Conservation (phyloP, 805 yeast genomes). For the Yamadazyma tumulicola region DNA sequence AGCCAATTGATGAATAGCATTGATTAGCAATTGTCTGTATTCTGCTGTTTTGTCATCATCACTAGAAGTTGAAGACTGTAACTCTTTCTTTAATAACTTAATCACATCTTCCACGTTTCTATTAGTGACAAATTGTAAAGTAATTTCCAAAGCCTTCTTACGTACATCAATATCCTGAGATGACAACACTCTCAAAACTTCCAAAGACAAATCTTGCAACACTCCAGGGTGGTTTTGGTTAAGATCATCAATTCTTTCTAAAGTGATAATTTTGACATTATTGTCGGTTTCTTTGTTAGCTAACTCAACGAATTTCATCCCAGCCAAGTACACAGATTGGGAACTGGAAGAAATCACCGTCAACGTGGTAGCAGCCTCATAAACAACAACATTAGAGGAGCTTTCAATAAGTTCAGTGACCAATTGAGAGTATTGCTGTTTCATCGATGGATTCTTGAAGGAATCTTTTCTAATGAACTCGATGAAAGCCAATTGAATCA, state of each 20-base stretch:
- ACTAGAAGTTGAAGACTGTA: slow-evolving; percentile 64
- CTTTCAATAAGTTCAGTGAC: slow-evolving; percentile 71
- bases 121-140: slow-evolving; percentile 74
- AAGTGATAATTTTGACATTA: slow-evolving; percentile 87
- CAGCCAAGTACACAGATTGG: slow-evolving; percentile 70
- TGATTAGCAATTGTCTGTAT: slow-evolving; percentile 84
- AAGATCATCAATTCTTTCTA: slow-evolving; percentile 79
- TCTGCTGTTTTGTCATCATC: slow-evolving; percentile 80
- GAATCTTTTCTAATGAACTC: slow-evolving; percentile 90
- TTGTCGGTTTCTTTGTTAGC: slow-evolving; percentile 93
- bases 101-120: slow-evolving; percentile 94
- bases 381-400: slow-evolving; percentile 62
- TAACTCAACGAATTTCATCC: slow-evolving; percentile 78
- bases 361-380: slow-evolving; percentile 87
- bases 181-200: slow-evolving; percentile 79
- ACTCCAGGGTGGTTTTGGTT: slow-evolving; percentile 75
- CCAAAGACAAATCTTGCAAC: slow-evolving; percentile 78
- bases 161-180: slow-evolving; percentile 91
- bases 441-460: slow-evolving; percentile 55
- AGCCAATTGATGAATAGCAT: slow-evolving; percentile 86
- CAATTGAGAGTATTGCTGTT: slow-evolving; percentile 67
- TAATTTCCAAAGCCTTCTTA: slow-evolving; percentile 77
- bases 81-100: slow-evolving; percentile 86
- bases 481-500: slow-evolving; percentile 83
- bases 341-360: slow-evolving; percentile 62